Evolutionary conservation across 495 filamentous ascomycete genomes (phyloP).

Genomic region (Penicillium roqueforti): DNA sequence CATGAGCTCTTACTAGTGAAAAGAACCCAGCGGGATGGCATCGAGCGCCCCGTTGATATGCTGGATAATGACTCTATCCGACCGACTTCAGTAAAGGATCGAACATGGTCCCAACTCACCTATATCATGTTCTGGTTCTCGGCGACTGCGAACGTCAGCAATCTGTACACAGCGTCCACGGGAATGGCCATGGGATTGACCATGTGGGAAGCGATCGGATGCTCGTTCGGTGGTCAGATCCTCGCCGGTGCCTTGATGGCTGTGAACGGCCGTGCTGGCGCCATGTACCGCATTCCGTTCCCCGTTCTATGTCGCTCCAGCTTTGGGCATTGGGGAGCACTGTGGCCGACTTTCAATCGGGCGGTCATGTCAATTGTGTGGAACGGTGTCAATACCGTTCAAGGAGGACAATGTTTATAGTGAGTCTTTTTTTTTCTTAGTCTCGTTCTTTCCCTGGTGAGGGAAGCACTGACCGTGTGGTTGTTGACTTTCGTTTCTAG

Average conservation of each 20-base stretch:
- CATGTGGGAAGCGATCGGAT: slow-evolving; percentile 37
- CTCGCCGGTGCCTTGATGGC: slow-evolving; percentile 31
- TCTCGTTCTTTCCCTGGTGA: no score
- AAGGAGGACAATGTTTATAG: slow-evolving; percentile 39
- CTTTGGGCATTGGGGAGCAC: slow-evolving; percentile 33
- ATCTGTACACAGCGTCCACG: slow-evolving; percentile 34
- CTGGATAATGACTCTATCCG: slow-evolving; percentile 39
- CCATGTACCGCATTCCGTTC: slow-evolving; percentile 37
- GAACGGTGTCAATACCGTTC: slow-evolving; percentile 36
- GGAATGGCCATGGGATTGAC: slow-evolving; percentile 33
- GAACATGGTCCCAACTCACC: slow-evolving; percentile 36
- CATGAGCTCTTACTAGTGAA: slow-evolving; percentile 21
- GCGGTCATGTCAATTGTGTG: slow-evolving; percentile 39
- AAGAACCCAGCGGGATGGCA: slow-evolving; percentile 20
- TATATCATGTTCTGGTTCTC: slow-evolving; percentile 41
- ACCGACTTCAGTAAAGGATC: slow-evolving; percentile 29
- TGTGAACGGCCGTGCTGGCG: slow-evolving; percentile 36
- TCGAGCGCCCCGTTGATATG: slow-evolving; percentile 16
- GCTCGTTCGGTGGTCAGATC: slow-evolving; percentile 31
- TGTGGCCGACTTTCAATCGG: slow-evolving; percentile 39
- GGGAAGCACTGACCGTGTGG: background rate
- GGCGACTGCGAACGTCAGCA: slow-evolving; percentile 37
- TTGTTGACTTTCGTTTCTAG: slow-evolving; percentile 7
- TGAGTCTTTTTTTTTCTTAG: slow-evolving; percentile 1
- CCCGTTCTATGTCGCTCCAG: slow-evolving; percentile 35